Percentiles rank a stretch among this genome's conserved stretches.
Conservation (phyloP, 2,329 filamentous ascomycete species). For the Nemania sp. region DNA sequence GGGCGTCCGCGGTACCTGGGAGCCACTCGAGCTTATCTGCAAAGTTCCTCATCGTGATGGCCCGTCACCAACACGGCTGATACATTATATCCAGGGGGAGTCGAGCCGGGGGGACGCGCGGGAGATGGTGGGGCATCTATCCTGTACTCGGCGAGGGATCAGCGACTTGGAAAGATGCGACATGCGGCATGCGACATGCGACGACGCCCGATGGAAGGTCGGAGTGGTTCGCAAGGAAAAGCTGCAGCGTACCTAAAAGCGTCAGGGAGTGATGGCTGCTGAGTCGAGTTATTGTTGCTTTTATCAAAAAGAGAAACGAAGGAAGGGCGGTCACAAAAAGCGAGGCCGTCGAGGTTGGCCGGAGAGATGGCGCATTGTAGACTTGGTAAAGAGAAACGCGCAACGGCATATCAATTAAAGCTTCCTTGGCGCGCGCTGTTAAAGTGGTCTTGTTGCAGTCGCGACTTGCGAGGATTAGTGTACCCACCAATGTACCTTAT, state of each 20-base stretch:
- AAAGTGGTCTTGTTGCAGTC: background rate
- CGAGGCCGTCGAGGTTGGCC: background rate
- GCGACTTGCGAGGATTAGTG: background rate
- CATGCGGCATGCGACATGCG: too few species aligned
- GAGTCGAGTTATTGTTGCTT: too few species aligned
- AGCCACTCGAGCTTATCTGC: background rate
- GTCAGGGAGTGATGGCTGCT: background rate
- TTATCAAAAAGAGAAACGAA: too few species aligned
- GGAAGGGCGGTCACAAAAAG: too few species aligned
- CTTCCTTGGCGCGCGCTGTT: background rate
- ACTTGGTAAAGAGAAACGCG: background rate
- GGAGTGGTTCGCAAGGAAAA: too few species aligned
- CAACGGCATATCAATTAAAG: background rate
- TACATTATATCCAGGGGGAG: background rate
- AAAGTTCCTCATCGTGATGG: conserved; percentile 6
- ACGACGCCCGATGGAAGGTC: too few species aligned
- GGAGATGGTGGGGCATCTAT: background rate
- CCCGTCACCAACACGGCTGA: background rate
- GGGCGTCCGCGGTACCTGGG: background rate
- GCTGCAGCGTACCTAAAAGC: too few species aligned
- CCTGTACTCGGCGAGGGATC: too few species aligned
- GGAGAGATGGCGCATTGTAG: background rate
- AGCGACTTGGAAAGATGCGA: too few species aligned
- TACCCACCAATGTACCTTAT: too few species aligned
- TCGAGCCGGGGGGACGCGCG: background rate